phyloP scores from a whole-genome alignment of 805 yeast genomes.

The Saccharomyces mikatae region DNA sequence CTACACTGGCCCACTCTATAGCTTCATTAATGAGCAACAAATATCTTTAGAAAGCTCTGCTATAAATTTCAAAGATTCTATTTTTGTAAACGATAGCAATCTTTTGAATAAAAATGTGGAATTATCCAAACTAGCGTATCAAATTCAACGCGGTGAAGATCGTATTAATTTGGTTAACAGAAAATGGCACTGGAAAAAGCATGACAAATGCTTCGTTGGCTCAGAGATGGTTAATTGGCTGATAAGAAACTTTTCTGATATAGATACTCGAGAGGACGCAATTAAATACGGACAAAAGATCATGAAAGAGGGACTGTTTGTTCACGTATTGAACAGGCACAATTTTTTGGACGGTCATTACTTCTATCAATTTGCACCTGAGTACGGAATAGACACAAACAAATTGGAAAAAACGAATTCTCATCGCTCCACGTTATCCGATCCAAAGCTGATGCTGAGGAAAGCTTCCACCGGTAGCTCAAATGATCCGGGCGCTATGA shows the following conservation, averaged over 20 bases:
- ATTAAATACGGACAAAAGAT: conserved; percentile 67
- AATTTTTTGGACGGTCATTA: conserved; percentile 88
- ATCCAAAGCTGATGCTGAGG: conserved; percentile 1
- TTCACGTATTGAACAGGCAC: conserved; percentile 79
- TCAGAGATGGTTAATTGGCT: conserved; percentile 83
- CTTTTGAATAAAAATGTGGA: conserved; percentile 43
- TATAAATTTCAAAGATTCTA: conserved; percentile 32
- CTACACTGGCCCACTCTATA: conserved; percentile 77
- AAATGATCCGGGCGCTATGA: conserved; percentile 3
- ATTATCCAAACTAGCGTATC: conserved; percentile 47
- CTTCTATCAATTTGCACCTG: conserved; percentile 64
- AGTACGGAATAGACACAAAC: conserved; percentile 34
- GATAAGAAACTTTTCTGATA: conserved; percentile 66
- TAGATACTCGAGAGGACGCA: conserved; percentile 77
- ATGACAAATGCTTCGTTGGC: conserved; percentile 74
- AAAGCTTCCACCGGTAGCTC: conserved; percentile 6
- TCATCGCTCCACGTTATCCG: conserved; percentile 1
- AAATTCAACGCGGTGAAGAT: conserved; percentile 50
- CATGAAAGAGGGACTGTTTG: conserved; percentile 63
- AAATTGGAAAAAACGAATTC: conserved; percentile 8
- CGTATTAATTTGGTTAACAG: conserved; percentile 69
- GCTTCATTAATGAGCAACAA: conserved; percentile 49
- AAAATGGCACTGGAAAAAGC: conserved; percentile 83
- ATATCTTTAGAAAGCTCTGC: conserved; percentile 32
- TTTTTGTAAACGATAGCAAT: conserved; percentile 26